A percentile compares a stretch with the other conserved stretches of the same genome.
Evolutionary conservation across 2,329 filamentous ascomycete species (phyloP).

Genomic region (Xenosphaeropsis pyriputrescens): DNA sequence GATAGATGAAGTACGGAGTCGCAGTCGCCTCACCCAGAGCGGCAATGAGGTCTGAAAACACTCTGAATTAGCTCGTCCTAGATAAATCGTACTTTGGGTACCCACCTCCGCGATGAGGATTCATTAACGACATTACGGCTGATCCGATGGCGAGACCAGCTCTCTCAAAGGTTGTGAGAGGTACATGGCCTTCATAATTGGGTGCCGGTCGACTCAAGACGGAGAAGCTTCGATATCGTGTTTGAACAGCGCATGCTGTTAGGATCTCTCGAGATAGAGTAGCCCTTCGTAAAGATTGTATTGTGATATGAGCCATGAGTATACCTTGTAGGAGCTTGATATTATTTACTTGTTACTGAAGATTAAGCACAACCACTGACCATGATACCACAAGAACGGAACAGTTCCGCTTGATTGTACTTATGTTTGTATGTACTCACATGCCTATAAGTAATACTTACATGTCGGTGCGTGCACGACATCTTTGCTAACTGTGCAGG

Average conservation of each 20-base stretch:
- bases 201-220: slow-evolving; percentile 71
- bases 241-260: slow-evolving; percentile 10
- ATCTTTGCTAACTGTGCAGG: too few relatives aligned
- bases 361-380: too few relatives aligned
- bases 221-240: slow-evolving; percentile 45
- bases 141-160: slow-evolving; percentile 54
- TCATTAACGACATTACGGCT: slow-evolving; percentile 46
- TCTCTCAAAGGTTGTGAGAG: slow-evolving; percentile 66
- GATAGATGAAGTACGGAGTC: slow-evolving; percentile 87
- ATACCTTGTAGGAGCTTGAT: too few relatives aligned
- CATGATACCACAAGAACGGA: too few relatives aligned
- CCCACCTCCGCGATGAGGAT: slow-evolving; percentile 62
- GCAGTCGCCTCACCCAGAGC: slow-evolving; percentile 89
- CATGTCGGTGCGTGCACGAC: too few relatives aligned
- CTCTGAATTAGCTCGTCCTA: slow-evolving; percentile 1
- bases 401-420: too few relatives aligned
- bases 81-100: slow-evolving; percentile 17
- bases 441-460: too few relatives aligned
- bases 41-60: slow-evolving; percentile 66
- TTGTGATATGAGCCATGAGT: too few relatives aligned
- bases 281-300: too few relatives aligned
- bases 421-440: too few relatives aligned
- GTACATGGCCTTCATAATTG: slow-evolving; percentile 86
- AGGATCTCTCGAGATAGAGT: slow-evolving; percentile 12
- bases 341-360: too few relatives aligned